Evolutionary conservation across 2,329 filamentous ascomycete genomes (phyloP).

Genomic region (Pseudocercospora fuligena): DNA sequence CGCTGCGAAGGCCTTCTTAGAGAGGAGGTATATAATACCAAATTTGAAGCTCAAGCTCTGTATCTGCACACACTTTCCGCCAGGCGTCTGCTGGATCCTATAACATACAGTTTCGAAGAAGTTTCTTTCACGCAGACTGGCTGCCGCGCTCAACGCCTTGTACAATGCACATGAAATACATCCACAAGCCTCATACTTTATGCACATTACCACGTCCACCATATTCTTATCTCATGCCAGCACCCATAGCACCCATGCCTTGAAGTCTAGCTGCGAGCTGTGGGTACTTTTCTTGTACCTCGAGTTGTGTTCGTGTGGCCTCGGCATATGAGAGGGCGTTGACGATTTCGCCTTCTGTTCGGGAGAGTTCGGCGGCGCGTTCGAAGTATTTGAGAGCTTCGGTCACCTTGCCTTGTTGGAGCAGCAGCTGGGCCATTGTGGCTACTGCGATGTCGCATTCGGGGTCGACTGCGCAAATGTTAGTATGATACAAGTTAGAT

Average conservation of each 20-base stretch:
- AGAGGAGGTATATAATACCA: conserved; percentile 6
- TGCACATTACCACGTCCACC: conserved; percentile 12
- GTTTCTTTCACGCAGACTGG: conserved; percentile 19
- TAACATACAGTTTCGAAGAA: conserved; percentile 18
- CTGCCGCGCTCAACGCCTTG: conserved; percentile 25
- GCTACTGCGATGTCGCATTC: conserved; percentile 99
- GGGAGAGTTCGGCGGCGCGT: conserved; percentile 88
- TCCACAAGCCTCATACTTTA: conserved; percentile 16
- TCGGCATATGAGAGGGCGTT: conserved; percentile 97
- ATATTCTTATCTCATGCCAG: conserved; percentile 26
- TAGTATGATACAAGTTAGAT: conserved; percentile 37
- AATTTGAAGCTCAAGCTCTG: conserved; percentile 1
- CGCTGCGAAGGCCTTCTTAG: neutral
- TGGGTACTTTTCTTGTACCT: conserved; percentile 64
- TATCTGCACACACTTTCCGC: conserved; percentile 4
- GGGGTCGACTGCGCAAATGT: conserved; percentile 74
- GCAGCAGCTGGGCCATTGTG: conserved; percentile 95
- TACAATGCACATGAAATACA: conserved; percentile 18
- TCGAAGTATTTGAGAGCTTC: conserved; percentile 97
- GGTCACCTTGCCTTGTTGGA: conserved; percentile 96
- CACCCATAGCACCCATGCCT: conserved; percentile 36
- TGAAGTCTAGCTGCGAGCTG: conserved; percentile 54
- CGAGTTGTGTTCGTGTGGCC: conserved; percentile 92
- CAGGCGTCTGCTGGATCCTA: conserved; percentile 8
- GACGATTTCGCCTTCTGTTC: conserved; percentile 93